Conservation (phyloP, 148 eudicot genomes). For the Silene uniflora region DNA sequence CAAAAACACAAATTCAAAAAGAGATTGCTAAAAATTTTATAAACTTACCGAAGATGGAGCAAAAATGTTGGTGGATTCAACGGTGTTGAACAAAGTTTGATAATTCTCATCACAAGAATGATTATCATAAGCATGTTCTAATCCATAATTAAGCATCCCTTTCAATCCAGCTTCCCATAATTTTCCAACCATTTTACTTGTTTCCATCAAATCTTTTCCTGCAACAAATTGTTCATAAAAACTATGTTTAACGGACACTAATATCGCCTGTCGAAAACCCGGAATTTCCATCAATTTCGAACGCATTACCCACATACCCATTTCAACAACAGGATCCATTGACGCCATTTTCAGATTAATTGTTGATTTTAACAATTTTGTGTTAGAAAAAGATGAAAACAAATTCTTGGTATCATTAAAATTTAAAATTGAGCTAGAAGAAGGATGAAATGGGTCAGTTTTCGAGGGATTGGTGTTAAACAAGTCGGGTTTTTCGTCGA, state of each 20-base stretch:
- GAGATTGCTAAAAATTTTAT: neutral
- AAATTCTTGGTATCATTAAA: conserved; percentile 42
- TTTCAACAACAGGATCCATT: conserved; percentile 47
- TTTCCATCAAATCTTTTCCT: conserved; percentile 48
- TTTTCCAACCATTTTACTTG: conserved; percentile 35
- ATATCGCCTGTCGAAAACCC: conserved; percentile 27
- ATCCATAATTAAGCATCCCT: conserved; percentile 75
- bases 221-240: conserved; percentile 83
- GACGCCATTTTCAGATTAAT: conserved; percentile 45
- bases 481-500: conserved; percentile 24
- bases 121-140: conserved; percentile 71
- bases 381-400: conserved; percentile 44
- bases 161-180: conserved; percentile 51
- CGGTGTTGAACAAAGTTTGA: conserved; percentile 42
- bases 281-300: conserved; percentile 46
- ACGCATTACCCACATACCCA: conserved; percentile 68
- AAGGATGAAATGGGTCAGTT: neutral
- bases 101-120: conserved; percentile 52
- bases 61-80: conserved; percentile 47
- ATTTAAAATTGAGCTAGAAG: conserved; percentile 22
- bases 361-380: conserved; percentile 44
- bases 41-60: conserved; percentile 57
- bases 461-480: neutral
- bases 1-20: neutral
- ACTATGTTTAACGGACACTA: conserved; percentile 37